Percentiles rank a stretch among this genome's conserved stretches.
phyloP scores from a whole-genome alignment of 257 asterid species.

The Solanum okadae region DNA sequence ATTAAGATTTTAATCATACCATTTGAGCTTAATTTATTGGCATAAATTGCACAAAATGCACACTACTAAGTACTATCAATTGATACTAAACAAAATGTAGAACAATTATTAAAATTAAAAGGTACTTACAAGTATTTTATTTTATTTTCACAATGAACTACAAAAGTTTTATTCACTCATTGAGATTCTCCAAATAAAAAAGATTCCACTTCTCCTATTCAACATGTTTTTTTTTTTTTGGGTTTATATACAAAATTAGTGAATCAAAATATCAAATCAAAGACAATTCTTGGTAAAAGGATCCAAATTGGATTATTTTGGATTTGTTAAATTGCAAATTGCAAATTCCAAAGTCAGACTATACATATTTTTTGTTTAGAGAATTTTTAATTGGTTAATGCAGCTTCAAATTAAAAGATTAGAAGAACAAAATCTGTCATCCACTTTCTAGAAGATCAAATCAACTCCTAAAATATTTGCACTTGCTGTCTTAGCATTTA shows the following conservation, averaged over 20 bases:
- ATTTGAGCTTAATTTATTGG: neutral
- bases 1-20: neutral
- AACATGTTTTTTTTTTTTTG: neutral
- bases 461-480: neutral
- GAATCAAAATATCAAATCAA: neutral
- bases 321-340: neutral
- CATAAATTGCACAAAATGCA: neutral
- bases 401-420: neutral
- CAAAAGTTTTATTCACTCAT: neutral
- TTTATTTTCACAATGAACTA: neutral
- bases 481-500: neutral
- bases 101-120: neutral
- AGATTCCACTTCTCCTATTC: neutral
- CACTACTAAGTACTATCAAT: neutral
- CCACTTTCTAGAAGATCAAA: neutral
- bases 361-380: neutral
- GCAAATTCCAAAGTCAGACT: neutral
- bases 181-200: neutral
- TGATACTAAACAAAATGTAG: neutral
- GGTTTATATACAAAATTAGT: neutral
- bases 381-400: neutral
- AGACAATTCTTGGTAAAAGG: neutral
- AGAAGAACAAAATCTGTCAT: constrained; percentile 4
- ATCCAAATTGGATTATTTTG: neutral
- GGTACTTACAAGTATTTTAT: neutral